These are phyloP conservation scores for Metarhizium robertsii DNA, from an alignment of 2,329 filamentous ascomycete species.

Conservation along the genomic window DNA sequence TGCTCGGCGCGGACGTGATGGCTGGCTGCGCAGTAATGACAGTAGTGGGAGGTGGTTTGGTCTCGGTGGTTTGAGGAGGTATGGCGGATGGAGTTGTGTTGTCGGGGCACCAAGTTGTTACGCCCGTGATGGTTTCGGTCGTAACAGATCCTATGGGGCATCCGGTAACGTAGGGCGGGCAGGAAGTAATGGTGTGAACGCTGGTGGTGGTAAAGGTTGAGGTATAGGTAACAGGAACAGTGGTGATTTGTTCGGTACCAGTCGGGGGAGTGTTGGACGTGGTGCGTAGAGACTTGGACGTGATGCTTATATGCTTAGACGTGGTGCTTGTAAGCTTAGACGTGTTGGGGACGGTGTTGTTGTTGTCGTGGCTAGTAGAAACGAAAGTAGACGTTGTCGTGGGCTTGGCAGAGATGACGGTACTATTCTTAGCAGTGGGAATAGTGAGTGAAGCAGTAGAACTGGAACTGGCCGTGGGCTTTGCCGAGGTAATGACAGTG, in stretches of 20 bases:
- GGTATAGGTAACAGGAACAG: conserved; percentile 13
- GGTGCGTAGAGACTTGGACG: conserved; percentile 1
- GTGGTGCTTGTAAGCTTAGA: no score
- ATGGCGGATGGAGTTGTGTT: neutral
- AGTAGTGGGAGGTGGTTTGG: neutral
- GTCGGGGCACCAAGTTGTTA: conserved; percentile 29
- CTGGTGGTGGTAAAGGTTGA: conserved; percentile 18
- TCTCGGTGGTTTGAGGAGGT: neutral
- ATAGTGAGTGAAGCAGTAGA: neutral
- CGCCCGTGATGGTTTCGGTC: conserved; percentile 16
- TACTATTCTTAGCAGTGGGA: neutral
- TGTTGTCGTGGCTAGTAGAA: neutral
- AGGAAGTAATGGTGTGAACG: conserved; percentile 23
- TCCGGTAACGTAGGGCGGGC: conserved; percentile 16
- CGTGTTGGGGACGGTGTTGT: no score
- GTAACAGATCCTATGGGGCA: conserved; percentile 21
- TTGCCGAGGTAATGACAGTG: neutral
- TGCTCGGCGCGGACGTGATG: conserved; percentile 7
- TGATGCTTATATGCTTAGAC: neutral
- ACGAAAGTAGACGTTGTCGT: neutral
- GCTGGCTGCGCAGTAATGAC: neutral
- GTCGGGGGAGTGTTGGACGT: conserved; percentile 8
- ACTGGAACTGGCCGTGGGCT: neutral
- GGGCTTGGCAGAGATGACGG: conserved; percentile 3
- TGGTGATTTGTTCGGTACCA: conserved; percentile 10